Evolutionary conservation across 1,139 yeast species (phyloP).

Genomic region (Pichia cactophila): DNA sequence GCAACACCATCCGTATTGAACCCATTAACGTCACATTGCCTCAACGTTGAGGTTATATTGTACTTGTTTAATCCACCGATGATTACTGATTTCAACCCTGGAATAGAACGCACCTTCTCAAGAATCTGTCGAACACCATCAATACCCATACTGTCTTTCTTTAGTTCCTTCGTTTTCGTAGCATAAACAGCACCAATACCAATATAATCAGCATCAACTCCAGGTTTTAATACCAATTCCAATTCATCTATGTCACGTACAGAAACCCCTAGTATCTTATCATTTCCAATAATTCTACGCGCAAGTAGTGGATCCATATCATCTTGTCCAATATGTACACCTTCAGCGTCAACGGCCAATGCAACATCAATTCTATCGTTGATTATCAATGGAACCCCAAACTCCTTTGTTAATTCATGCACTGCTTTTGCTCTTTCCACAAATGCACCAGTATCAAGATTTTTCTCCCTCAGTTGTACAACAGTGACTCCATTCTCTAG

Average conservation of each 20-base stretch:
- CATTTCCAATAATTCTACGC: slow-evolving; percentile 58
- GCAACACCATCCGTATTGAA: slow-evolving; percentile 69
- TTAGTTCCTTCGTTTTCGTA: slow-evolving; percentile 60
- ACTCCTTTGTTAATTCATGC: slow-evolving; percentile 51
- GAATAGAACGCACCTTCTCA: slow-evolving; percentile 24
- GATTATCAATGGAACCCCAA: slow-evolving; percentile 70
- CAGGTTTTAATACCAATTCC: slow-evolving; percentile 41
- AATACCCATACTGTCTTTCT: slow-evolving; percentile 52
- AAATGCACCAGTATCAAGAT: slow-evolving; percentile 60
- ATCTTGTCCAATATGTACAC: slow-evolving; percentile 85
- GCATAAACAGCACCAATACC: slow-evolving; percentile 82
- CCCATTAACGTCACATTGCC: slow-evolving; percentile 41
- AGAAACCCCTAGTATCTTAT: slow-evolving; percentile 75
- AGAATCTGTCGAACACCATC: slow-evolving; percentile 56
- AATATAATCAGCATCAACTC: slow-evolving; percentile 55
- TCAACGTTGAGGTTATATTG: slow-evolving; percentile 52
- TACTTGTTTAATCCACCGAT: slow-evolving; percentile 79
- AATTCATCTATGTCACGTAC: slow-evolving; percentile 58
- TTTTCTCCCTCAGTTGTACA: slow-evolving; percentile 80
- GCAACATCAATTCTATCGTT: slow-evolving; percentile 90
- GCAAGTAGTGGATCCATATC: slow-evolving; percentile 69
- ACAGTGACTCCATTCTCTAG: slow-evolving; percentile 69
- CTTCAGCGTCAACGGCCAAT: slow-evolving; percentile 76
- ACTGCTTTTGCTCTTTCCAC: slow-evolving; percentile 53
- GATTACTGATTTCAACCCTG: slow-evolving; percentile 52